Base-by-base conservation (phyloP, 2,329 filamentous ascomycete genomes). In the Aspergillus sp. region DNA sequence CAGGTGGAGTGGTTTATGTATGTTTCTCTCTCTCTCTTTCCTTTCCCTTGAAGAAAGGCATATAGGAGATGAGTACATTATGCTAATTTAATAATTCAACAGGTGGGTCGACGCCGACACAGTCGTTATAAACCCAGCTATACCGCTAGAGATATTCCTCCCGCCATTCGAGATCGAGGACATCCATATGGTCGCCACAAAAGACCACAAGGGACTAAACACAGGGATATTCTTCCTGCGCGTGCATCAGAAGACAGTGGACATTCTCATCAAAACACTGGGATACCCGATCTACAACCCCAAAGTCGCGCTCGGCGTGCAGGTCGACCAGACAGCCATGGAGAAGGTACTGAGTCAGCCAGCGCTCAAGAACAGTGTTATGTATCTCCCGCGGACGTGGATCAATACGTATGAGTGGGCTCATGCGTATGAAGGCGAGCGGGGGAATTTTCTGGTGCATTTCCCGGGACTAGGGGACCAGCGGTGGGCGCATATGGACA, bases 1-100 rank as follows among this genome's bases (percentile, higher is more conserved):
- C 64, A 73, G 34, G 53, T 71, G 13, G 67, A 75, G 53, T 75
- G 73, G 73, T 60, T 75, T 34, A 70, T 74, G 70, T 73, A 57
- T 41, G 68, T 62, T 24, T n/a, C 15, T 7, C 2, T 7, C 20
- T 20, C 32, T 41, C 36, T 15, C 11, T 18, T 12, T 20, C 0
- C 26, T 22, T 6, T n/a, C n/a, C n/a, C n/a, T n/a, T n/a, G n/a
- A n/a, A n/a, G 22, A 22, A 22, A 22, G 3, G 5, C 22, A 22
- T 22, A 5, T 3, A 22, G 22, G 5, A 5, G 22, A 32, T n/a
- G 42, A 20, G 3, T 13, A 13, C 8, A 8, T 34, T 34, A 8
- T 34, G 32, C 32, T 34, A 34, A 34, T 34, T 34, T 6, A 4
- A 6, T 24, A n/a, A n/a, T n/a, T n/a, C n/a, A n/a, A n/a, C 41